Conservation (phyloP, 2,329 filamentous ascomycete species). For the Metarhizium anisopliae region DNA sequence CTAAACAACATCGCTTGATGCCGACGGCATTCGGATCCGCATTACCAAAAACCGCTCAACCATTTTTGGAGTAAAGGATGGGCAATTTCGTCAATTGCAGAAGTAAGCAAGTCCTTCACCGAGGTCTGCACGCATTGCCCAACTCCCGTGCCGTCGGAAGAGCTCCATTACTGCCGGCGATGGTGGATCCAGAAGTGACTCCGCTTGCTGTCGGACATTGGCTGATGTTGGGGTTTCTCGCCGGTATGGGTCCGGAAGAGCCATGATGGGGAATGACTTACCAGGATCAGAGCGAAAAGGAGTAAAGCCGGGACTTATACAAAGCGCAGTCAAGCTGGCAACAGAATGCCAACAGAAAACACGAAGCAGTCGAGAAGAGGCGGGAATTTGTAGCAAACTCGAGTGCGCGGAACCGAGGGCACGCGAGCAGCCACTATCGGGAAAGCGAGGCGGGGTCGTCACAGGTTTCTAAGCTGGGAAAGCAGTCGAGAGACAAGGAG, state of each 20-base stretch:
- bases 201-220: conserved; percentile 10
- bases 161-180: background rate
- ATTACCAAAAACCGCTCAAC: background rate
- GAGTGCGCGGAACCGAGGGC: background rate
- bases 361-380: background rate
- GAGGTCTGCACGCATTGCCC: no score
- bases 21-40: background rate
- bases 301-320: background rate
- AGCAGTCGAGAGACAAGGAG: background rate
- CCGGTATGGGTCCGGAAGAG: conserved; percentile 2
- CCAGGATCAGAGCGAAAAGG: background rate
- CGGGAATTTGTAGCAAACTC: background rate
- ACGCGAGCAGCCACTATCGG: conserved; percentile 3
- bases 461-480: background rate
- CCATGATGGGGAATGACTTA: conserved; percentile 3
- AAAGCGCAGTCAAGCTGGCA: background rate
- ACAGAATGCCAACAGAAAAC: background rate
- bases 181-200: conserved; percentile 8
- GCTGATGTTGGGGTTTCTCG: background rate
- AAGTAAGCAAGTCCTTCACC: background rate
- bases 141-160: background rate
- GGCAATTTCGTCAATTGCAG: background rate
- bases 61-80: background rate
- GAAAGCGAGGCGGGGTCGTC: conserved; percentile 3
- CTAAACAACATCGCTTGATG: background rate